Percentiles rank a stretch among this genome's conserved stretches.
Evolutionary conservation across 2,329 filamentous ascomycete genomes (phyloP).

Genomic region (Trichoderma sp.): DNA sequence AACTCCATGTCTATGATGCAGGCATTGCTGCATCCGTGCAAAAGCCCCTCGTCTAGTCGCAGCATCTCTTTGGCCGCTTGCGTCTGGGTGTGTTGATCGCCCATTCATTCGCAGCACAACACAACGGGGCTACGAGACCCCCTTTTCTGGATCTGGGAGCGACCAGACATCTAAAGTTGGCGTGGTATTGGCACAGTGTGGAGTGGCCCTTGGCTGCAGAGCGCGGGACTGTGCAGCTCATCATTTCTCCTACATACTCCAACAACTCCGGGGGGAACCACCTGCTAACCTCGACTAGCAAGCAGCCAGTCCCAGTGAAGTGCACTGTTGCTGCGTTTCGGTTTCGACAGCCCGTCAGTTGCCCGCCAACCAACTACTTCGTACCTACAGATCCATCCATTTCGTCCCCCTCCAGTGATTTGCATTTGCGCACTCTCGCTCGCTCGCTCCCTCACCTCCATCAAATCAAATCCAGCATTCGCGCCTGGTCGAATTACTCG

Average conservation of each 20-base stretch:
- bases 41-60: not conserved
- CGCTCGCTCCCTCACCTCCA: not conserved
- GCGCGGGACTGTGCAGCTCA: not conserved
- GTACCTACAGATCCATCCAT: too few species aligned
- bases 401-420: not conserved
- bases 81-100: not conserved
- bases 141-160: constrained; percentile 13
- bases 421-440: not conserved
- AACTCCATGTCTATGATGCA: not conserved
- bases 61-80: not conserved
- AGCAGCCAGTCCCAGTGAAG: not conserved
- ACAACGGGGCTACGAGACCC: not conserved
- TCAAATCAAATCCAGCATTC: too few species aligned
- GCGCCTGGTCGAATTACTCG: not conserved
- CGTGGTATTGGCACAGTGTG: not conserved
- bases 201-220: not conserved
- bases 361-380: not conserved
- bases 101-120: not conserved
- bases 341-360: not conserved
- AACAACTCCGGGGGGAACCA: not conserved
- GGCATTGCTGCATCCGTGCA: not conserved
- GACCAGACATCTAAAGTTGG: not conserved
- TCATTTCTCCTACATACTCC: not conserved
- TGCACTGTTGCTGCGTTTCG: not conserved
- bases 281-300: not conserved